Evolutionary conservation across 768 basidiomycete species (phyloP).

Genomic region (Hypholoma sublateritium): DNA sequence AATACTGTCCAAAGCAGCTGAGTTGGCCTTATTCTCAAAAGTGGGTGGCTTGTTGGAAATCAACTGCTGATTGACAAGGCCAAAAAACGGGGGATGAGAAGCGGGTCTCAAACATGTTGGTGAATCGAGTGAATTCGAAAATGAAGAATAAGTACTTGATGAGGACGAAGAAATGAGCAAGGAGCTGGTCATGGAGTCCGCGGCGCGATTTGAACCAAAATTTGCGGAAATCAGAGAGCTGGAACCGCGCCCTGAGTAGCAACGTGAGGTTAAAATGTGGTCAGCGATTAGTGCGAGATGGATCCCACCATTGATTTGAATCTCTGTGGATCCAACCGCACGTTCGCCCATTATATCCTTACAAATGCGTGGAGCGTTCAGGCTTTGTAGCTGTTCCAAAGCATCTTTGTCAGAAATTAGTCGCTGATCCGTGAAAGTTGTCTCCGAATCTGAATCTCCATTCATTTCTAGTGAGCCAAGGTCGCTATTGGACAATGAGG

Average conservation of each 20-base stretch:
- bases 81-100: not conserved
- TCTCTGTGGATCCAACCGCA: not conserved
- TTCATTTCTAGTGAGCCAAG: slow-evolving; percentile 23
- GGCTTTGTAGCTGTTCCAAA: not conserved
- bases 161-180: not conserved
- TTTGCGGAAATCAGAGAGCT: not conserved
- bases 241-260: not conserved
- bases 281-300: not conserved
- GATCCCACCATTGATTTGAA: not conserved
- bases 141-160: not conserved
- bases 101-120: too few species aligned
- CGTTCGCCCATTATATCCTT: not conserved
- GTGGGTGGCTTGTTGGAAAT: too few species aligned
- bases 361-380: not conserved
- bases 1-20: too few species aligned
- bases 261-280: not conserved
- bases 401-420: not conserved
- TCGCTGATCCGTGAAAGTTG: slow-evolving; percentile 2
- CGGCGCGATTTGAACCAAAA: not conserved
- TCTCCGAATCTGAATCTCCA: slow-evolving; percentile 7
- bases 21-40: too few species aligned
- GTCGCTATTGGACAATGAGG: slow-evolving; percentile 30
- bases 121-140: not conserved
- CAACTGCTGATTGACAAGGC: not conserved
- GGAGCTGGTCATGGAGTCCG: not conserved